These are phyloP conservation scores for Colletotrichum sp. DNA, from an alignment of 2,329 filamentous ascomycete genomes.

Conservation along the genomic window DNA sequence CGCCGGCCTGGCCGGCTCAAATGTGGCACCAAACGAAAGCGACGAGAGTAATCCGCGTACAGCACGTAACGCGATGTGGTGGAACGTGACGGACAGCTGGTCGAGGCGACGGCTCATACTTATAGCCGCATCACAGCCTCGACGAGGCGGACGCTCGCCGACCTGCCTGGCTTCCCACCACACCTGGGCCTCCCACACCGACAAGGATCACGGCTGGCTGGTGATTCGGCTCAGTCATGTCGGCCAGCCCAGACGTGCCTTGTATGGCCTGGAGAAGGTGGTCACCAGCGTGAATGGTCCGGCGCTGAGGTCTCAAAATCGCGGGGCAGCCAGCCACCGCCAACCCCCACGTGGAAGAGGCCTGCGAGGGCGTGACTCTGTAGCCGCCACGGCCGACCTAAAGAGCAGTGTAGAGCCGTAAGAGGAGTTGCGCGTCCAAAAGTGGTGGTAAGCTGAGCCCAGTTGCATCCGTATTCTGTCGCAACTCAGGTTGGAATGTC, in stretches of 20 bases:
- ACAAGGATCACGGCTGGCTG: conserved; percentile 2
- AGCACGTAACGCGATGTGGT: not conserved
- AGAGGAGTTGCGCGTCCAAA: not conserved
- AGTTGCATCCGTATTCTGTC: not conserved
- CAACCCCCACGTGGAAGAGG: conserved; percentile 24
- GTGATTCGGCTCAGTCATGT: conserved; percentile 14
- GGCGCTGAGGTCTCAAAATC: conserved; percentile 23
- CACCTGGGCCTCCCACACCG: conserved; percentile 6
- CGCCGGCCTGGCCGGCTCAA: conserved; percentile 24
- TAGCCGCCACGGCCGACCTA: not conserved
- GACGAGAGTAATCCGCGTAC: not conserved
- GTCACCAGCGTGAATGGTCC: conserved; percentile 26
- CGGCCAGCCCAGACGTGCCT: conserved; percentile 25
- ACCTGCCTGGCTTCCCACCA: not conserved
- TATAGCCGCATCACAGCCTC: conserved; percentile 9
- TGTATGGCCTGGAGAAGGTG: conserved; percentile 27
- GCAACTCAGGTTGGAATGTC: not conserved
- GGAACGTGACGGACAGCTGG: not conserved
- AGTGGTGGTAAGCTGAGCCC: conserved; percentile 15
- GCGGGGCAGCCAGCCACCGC: conserved; percentile 18
- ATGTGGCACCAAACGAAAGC: conserved; percentile 12
- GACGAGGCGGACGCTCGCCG: not conserved
- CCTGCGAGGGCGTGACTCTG: conserved; percentile 15
- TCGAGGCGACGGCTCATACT: not conserved
- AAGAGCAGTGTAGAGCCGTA: not conserved